Percentiles rank a stretch among this genome's conserved stretches.
phyloP scores from a whole-genome alignment of 371 early-diverging fungal species.

The Cladochytrium tenue region DNA sequence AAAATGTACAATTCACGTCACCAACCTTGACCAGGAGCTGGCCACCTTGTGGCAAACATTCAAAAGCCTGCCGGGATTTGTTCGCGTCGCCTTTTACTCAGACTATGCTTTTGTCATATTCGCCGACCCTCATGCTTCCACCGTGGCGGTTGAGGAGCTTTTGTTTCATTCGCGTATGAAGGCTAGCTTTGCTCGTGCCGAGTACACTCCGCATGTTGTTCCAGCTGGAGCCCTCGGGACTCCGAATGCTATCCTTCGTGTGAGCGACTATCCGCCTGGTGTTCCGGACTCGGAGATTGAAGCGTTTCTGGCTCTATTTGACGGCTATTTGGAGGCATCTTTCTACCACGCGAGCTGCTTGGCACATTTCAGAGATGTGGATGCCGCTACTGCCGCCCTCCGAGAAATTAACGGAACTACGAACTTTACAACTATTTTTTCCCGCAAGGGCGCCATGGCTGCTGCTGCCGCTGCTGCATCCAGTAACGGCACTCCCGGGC shows the following conservation, averaged over 20 bases:
- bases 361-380: slow-evolving; percentile 32
- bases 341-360: slow-evolving; percentile 41
- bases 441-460: slow-evolving; percentile 28
- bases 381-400: slow-evolving; percentile 24
- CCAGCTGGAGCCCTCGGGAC: slow-evolving; percentile 32
- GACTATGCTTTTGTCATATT: slow-evolving; percentile 51
- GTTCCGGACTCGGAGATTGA: slow-evolving; percentile 32
- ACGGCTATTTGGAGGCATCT: slow-evolving; percentile 34
- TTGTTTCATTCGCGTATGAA: slow-evolving; percentile 47
- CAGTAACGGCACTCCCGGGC: background rate
- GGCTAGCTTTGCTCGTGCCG: slow-evolving; percentile 45
- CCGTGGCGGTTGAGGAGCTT: slow-evolving; percentile 41
- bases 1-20: slow-evolving; percentile 48
- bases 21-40: slow-evolving; percentile 38
- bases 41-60: slow-evolving; percentile 31
- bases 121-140: slow-evolving; percentile 26
- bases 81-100: slow-evolving; percentile 41
- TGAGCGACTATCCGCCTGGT: slow-evolving; percentile 41
- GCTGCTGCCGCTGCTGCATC: background rate
- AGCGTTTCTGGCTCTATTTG: slow-evolving; percentile 27
- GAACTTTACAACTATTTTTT: slow-evolving; percentile 44
- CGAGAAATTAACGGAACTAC: slow-evolving; percentile 42
- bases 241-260: slow-evolving; percentile 39
- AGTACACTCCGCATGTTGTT: slow-evolving; percentile 36
- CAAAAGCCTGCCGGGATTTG: slow-evolving; percentile 33